These are phyloP conservation scores for Yamadazyma paraphyllophila DNA, from an alignment of 805 yeast genomes.

Conservation along the genomic window DNA sequence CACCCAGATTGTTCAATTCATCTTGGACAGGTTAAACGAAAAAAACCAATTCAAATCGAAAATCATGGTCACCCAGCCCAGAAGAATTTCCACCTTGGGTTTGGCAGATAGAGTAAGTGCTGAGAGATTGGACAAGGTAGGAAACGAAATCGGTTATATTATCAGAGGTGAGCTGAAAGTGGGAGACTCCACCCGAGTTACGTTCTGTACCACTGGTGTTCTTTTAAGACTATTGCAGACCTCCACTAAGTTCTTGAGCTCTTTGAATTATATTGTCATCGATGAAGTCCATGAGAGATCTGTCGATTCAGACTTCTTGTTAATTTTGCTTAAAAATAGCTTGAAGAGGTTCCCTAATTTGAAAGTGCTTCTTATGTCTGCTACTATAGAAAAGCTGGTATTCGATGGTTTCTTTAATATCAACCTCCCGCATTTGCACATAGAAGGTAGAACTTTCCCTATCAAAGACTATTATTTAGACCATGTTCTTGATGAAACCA, in stretches of 20 bases:
- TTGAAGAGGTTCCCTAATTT: conserved; percentile 50
- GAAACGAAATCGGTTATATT: conserved; percentile 81
- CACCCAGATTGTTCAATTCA: conserved; percentile 89
- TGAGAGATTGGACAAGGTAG: conserved; percentile 65
- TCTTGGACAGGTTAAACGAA: conserved; percentile 63
- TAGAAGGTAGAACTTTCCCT: conserved; percentile 93
- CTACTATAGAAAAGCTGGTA: conserved; percentile 74
- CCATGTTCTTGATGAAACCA: conserved; percentile 53
- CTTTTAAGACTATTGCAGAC: conserved; percentile 77
- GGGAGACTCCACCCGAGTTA: conserved; percentile 58
- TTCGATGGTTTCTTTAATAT: conserved; percentile 65
- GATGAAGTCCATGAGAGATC: conserved; percentile 99
- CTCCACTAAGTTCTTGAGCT: conserved; percentile 42
- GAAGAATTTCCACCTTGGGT: conserved; percentile 94
- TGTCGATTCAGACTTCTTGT: conserved; percentile 80
- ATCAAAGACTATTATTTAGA: conserved; percentile 76
- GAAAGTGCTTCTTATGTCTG: conserved; percentile 85
- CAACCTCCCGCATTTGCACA: conserved; percentile 64
- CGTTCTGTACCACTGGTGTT: conserved; percentile 92
- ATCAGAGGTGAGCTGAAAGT: conserved; percentile 88
- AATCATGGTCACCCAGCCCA: conserved; percentile 89
- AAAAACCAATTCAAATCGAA: conserved; percentile 49
- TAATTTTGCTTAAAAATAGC: conserved; percentile 70
- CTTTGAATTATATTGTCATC: conserved; percentile 69
- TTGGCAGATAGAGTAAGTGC: conserved; percentile 89